Evolutionary conservation across 2,329 filamentous ascomycete species (phyloP), one percentile per base, ranked within the genome.

Genomic region (Lachnellula subtilissima): DNA sequence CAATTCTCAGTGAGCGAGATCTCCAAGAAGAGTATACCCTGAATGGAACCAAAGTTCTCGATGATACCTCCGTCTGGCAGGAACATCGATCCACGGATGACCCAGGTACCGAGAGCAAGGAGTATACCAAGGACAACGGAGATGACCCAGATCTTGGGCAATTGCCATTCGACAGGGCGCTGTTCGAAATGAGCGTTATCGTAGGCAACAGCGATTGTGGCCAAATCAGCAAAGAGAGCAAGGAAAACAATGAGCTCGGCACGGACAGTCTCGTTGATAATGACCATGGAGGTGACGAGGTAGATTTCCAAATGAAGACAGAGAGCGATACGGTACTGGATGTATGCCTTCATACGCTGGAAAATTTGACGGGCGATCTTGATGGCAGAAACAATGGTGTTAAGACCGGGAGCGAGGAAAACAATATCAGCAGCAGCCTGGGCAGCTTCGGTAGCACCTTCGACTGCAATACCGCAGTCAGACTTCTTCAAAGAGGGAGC

Each of bases 331-430:
- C 91, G 89, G 81, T 96, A 96, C 71, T 95, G 88, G 63, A 96
- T 90, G 78, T 96, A 96, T 60, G 91, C 88, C 77, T 96, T 94
- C 91, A 96, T 96, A 70, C 91, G 89, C 77, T 96, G 91, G 82
- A 96, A 96, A 74, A 96, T 96, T 76, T 95, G 91, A 70, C 91
- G 89, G 32, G 90, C 93, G 64, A 89, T 95, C 80, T 96, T 96
- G 67, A 96, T 83, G 57, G 91, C 90, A 72, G 94, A 90, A 68
- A 96, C 94, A 73, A 96, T 95, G 61, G 91, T 89, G 74, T 89
- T 91, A 59, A 96, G 85, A 80, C 91, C 91, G 52, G 91, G 90
- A 63, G 89, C 90, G 71, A 96, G 85, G 83, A 96, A 96, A 68
- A 96, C 91, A 68, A 96, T 96, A 76, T 96, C 91, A 67, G 91